phyloP scores from a whole-genome alignment of 345 rosid species.

The Salix dunnii region DNA sequence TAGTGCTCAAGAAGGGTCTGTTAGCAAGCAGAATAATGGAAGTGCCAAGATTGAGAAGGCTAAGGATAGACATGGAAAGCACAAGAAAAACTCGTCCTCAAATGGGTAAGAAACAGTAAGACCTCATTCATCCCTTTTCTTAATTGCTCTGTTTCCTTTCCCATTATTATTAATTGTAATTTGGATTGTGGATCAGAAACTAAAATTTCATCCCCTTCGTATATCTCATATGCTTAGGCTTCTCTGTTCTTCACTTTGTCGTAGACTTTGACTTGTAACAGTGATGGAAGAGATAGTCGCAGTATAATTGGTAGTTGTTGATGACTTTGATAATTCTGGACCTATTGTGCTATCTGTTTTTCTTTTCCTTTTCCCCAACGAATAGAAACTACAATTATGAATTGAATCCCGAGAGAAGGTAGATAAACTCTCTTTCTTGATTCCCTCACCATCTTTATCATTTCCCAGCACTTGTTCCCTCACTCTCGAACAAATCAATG shows the following conservation, averaged over 20 bases:
- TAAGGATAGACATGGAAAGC: conserved; percentile 53
- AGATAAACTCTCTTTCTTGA: too few species aligned
- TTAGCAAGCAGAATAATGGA: conserved; percentile 55
- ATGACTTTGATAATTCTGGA: too few species aligned
- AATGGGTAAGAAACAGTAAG: conserved; percentile 27
- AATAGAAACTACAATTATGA: too few species aligned
- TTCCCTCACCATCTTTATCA: too few species aligned
- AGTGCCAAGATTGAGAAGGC: conserved; percentile 54
- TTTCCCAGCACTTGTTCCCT: too few species aligned
- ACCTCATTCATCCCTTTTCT: not conserved
- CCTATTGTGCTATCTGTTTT: too few species aligned
- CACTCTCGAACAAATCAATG: too few species aligned
- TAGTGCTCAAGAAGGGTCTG: conserved; percentile 88
- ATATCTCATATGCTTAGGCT: conserved; percentile 8
- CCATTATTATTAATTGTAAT: conserved; percentile 17
- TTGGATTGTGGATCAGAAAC: conserved; percentile 14
- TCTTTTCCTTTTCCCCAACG: too few species aligned
- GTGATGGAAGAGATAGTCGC: conserved; percentile 3
- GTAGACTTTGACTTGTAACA: not conserved
- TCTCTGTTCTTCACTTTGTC: not conserved
- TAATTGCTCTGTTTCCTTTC: not conserved
- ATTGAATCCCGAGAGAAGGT: too few species aligned
- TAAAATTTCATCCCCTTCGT: conserved; percentile 11
- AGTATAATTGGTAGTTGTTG: too few species aligned
- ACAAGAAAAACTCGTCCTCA: conserved; percentile 50